These are phyloP conservation scores for Acer campestre DNA, from an alignment of 345 rosid genomes.

Conservation along the genomic window DNA sequence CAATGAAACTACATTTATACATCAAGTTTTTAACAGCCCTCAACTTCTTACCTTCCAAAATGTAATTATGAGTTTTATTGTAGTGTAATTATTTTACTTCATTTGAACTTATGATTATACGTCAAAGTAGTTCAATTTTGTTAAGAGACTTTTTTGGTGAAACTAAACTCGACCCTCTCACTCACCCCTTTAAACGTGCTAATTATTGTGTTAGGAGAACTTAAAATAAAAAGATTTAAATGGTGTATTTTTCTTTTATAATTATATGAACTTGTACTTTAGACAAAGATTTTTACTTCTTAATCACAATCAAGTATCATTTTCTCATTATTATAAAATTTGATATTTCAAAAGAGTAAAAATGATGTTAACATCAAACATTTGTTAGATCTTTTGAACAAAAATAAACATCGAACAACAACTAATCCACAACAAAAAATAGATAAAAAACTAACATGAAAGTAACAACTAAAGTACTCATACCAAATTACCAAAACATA, in stretches of 20 bases:
- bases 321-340: neutral
- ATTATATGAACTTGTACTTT: too few relatives aligned
- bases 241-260: too few relatives aligned
- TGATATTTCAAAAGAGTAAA: neutral
- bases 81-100: neutral
- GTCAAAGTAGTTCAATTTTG: neutral
- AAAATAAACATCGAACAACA: neutral
- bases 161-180: neutral
- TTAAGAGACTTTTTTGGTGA: neutral
- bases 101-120: neutral
- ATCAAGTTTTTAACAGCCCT: neutral
- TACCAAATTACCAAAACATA: neutral
- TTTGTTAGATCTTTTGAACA: neutral
- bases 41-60: neutral
- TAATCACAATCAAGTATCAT: neutral
- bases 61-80: too few relatives aligned
- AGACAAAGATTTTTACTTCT: too few relatives aligned
- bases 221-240: too few relatives aligned
- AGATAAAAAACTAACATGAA: neutral
- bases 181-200: neutral
- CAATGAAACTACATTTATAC: neutral
- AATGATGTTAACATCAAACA: neutral
- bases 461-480: neutral
- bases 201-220: neutral
- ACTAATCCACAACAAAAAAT: neutral